Evolutionary conservation across 1,139 yeast species (phyloP).

Genomic region (Debaryomyces subglobosus): DNA sequence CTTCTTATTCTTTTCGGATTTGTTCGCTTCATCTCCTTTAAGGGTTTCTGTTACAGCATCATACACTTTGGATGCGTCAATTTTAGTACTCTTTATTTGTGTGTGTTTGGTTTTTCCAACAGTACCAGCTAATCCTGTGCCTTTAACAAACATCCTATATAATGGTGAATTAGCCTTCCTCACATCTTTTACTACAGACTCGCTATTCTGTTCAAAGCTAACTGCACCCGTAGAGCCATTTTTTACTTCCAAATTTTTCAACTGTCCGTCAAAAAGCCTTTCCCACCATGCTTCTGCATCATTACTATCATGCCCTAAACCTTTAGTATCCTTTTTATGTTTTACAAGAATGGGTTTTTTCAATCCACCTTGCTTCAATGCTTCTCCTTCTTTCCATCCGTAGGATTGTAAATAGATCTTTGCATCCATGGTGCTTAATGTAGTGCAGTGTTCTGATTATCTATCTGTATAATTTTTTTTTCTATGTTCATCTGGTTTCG

Average conservation of each 20-base stretch:
- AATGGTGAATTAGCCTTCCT: constrained; percentile 60
- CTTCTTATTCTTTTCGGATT: constrained; percentile 17
- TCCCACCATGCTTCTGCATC: constrained; percentile 98
- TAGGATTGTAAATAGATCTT: constrained; percentile 68
- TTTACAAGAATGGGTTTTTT: constrained; percentile 84
- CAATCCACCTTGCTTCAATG: constrained; percentile 76
- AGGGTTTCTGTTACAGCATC: constrained; percentile 7
- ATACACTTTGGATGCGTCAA: constrained; percentile 16
- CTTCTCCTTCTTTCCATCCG: constrained; percentile 95
- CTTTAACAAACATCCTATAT: constrained; percentile 78
- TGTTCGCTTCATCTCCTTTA: constrained; percentile 6
- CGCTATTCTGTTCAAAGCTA: constrained; percentile 48
- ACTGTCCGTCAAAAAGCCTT: constrained; percentile 86
- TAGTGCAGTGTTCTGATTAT: background rate
- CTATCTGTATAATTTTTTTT: background rate
- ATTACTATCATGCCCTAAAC: constrained; percentile 72
- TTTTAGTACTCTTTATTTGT: constrained; percentile 19
- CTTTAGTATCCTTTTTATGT: constrained; percentile 89
- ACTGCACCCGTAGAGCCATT: constrained; percentile 28
- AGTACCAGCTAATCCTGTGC: constrained; percentile 83
- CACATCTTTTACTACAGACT: constrained; percentile 38
- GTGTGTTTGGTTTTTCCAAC: constrained; percentile 44
- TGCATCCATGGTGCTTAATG: constrained; percentile 61
- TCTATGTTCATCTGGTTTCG: constrained; percentile 10
- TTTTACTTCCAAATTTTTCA: constrained; percentile 72